These are phyloP conservation scores for Sphagnum tenellum DNA, from an alignment of 225 moss, liverwort and hornwort genomes.

Conservation along the genomic window DNA sequence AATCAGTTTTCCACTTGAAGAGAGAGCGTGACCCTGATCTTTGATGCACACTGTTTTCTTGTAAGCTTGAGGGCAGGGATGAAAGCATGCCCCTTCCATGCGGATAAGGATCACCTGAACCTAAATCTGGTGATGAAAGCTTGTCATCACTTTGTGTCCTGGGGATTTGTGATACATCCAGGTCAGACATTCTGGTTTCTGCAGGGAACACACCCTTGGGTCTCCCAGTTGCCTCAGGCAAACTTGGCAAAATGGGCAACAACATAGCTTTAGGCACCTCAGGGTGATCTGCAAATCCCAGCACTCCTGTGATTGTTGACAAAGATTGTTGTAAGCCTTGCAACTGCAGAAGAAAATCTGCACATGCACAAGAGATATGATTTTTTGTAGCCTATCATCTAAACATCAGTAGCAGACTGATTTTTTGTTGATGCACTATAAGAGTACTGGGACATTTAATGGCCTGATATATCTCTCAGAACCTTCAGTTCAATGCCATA, in stretches of 20 bases:
- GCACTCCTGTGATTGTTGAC: slow-evolving; percentile 76
- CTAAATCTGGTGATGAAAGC: slow-evolving; percentile 54
- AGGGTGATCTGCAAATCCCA: slow-evolving; percentile 70
- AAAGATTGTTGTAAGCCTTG: slow-evolving; percentile 83
- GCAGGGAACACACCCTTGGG: slow-evolving; percentile 40
- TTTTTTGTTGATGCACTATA: no score
- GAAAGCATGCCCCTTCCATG: slow-evolving; percentile 38
- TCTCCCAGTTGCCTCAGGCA: slow-evolving; percentile 46
- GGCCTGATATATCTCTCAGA: no score
- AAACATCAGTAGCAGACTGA: no score
- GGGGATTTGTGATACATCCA: slow-evolving; percentile 15
- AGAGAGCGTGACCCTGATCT: slow-evolving; percentile 62
- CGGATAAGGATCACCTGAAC: slow-evolving; percentile 28
- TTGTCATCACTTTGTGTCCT: slow-evolving; percentile 39
- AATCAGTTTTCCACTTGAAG: slow-evolving; percentile 86
- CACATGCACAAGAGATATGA: slow-evolving; percentile 33
- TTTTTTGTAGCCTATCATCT: slow-evolving; percentile 2
- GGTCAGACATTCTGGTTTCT: slow-evolving; percentile 1
- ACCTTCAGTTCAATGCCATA: no score
- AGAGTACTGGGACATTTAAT: no score
- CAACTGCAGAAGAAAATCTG: slow-evolving; percentile 93
- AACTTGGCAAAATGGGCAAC: slow-evolving; percentile 21
- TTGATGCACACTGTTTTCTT: slow-evolving; percentile 48
- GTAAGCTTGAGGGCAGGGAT: slow-evolving; percentile 32
- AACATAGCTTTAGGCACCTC: slow-evolving; percentile 26